Conservation (phyloP, 2,329 filamentous ascomycete genomes). For the Aspergillus phoenicis region DNA sequence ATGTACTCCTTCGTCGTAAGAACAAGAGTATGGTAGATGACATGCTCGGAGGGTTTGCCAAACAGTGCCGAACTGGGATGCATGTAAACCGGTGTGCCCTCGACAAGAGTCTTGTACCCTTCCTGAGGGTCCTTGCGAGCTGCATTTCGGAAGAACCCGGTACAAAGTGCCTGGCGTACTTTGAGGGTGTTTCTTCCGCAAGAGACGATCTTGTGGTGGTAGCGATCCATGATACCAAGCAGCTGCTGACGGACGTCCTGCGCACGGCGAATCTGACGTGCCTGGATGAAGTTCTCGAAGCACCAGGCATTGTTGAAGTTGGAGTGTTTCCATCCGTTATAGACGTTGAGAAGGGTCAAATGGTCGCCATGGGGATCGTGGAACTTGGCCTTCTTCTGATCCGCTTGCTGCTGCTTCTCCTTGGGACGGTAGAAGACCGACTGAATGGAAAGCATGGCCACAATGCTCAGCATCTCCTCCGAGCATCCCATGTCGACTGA, state of each 20-base stretch:
- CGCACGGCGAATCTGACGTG: conserved; percentile 81
- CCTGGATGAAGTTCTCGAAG: conserved; percentile 97
- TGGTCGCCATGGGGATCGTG: conserved; percentile 95
- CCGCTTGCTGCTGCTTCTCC: conserved; percentile 93
- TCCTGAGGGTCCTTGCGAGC: conserved; percentile 95
- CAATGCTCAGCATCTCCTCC: conserved; percentile 91
- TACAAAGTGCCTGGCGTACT: conserved; percentile 85
- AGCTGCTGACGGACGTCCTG: conserved; percentile 93
- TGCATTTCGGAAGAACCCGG: conserved; percentile 92
- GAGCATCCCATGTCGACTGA: conserved; percentile 86
- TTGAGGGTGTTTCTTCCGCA: conserved; percentile 86
- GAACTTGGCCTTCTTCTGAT: conserved; percentile 97
- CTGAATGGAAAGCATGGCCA: conserved; percentile 87
- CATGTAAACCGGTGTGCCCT: conserved; percentile 91
- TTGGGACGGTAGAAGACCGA: conserved; percentile 94
- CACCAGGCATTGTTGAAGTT: conserved; percentile 88
- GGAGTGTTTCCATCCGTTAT: conserved; percentile 91
- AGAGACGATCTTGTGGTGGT: conserved; percentile 77
- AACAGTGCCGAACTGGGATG: conserved; percentile 91
- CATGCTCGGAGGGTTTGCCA: conserved; percentile 94
- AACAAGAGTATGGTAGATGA: conserved; percentile 74
- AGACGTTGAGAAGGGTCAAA: conserved; percentile 91
- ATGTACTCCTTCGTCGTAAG: conserved; percentile 85
- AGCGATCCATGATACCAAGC: conserved; percentile 89
- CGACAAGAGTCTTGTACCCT: conserved; percentile 95